Evolutionary conservation across 192 early-diverging fungal genomes (phyloP), one percentile per base, ranked within the genome.

Genomic region (Rhizophagus clarus): DNA sequence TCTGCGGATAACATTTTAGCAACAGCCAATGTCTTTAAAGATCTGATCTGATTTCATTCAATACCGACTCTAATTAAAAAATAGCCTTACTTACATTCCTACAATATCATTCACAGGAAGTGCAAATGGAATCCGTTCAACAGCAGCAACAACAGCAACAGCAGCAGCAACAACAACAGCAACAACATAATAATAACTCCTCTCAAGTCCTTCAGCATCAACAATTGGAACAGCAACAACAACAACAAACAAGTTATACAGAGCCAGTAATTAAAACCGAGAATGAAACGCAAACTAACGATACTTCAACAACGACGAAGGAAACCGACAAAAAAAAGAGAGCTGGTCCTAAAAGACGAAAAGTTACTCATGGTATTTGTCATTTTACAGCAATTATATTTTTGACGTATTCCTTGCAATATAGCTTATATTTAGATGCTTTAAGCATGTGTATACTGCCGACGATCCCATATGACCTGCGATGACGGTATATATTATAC

Each of bases 401-500:
- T 3, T 24, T 15, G 22, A 31, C 34, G 37, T 20, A 80, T 37
- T 37, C 15, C 12, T 47, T 51, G 26, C 61, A 60, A 47, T 4
- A 20, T 45, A 32, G 70, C 28, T 0, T 67, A 40, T 40, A 40
- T n/a, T 45, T 37, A 26, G 12, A 29, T 62, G 37, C 3, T 60
- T 74, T 67, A 88, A 92, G 97, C 97, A 20, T 98, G 97, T 81
- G 93, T 97, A 26, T 97, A 95, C 81, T 98, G 97, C 87, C 89
- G 96, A 83, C 87, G 96, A 82, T 94, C 93, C 51, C 97, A 98
- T 83, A 98, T 98, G 97, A 96, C 96, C 37, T 98, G 97, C 84
- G 95, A 95, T 80, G 90, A 93, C 83, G 88, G 90, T 91, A 86
- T 74, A 34, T 63, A 49, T 17, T 70, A 20, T 37, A 12, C n/a